phyloP scores from a whole-genome alignment of 2,329 filamentous ascomycete species.

The Sphaceloma murrayae region DNA sequence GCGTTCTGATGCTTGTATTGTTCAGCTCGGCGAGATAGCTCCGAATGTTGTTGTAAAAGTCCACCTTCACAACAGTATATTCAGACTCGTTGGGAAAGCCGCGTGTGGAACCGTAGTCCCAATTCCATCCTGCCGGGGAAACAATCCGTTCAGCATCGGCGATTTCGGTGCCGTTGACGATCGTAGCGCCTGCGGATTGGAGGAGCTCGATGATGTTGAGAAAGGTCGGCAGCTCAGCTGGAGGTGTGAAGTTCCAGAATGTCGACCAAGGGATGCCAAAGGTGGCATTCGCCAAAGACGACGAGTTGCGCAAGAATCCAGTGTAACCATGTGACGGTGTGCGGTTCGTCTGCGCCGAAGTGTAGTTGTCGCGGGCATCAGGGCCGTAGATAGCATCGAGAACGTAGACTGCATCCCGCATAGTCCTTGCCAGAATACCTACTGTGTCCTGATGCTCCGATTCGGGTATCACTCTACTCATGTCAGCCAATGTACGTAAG shows the following conservation, averaged over 20 bases:
- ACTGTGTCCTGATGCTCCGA: conserved; percentile 59
- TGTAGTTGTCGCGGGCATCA: conserved; percentile 58
- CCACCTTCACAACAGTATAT: conserved; percentile 62
- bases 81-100: conserved; percentile 63
- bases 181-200: conserved; percentile 51
- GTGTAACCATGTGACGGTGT: conserved; percentile 49
- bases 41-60: conserved; percentile 59
- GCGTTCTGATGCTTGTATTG: conserved; percentile 50
- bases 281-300: conserved; percentile 48
- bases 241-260: conserved; percentile 56
- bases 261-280: conserved; percentile 65
- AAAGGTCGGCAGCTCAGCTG: conserved; percentile 47
- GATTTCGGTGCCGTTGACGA: conserved; percentile 62
- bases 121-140: conserved; percentile 61
- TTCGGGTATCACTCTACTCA: conserved; percentile 47
- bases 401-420: conserved; percentile 57
- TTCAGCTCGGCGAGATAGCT: conserved; percentile 53
- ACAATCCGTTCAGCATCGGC: conserved; percentile 53
- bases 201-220: conserved; percentile 44
- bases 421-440: conserved; percentile 56
- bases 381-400: conserved; percentile 60
- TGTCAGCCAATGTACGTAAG: background rate
- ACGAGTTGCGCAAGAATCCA: conserved; percentile 46
- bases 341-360: conserved; percentile 45
- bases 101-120: conserved; percentile 55